Evolutionary conservation across 2,329 filamentous ascomycete genomes (phyloP).

Genomic region (Rhexocercosporidium sp.): DNA sequence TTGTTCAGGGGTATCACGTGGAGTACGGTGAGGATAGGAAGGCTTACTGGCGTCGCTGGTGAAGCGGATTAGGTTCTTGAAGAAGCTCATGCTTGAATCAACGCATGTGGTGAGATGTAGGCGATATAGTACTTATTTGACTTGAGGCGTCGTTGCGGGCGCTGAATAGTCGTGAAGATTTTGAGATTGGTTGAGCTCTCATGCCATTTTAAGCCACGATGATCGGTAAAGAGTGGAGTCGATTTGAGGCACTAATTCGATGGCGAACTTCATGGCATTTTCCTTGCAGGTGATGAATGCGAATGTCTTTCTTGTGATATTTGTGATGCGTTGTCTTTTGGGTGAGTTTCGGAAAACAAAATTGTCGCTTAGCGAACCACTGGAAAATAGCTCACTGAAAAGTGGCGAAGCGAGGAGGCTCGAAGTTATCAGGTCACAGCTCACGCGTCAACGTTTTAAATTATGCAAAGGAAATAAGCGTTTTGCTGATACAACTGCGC

Average conservation of each 20-base stretch:
- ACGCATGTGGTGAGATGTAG: neutral
- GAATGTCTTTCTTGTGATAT: neutral
- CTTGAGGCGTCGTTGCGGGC: neutral
- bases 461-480: neutral
- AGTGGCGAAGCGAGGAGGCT: neutral
- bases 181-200: neutral
- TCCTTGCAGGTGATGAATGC: neutral
- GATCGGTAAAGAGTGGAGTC: neutral
- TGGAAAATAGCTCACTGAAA: neutral
- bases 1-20: neutral
- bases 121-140: neutral
- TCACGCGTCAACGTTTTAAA: neutral
- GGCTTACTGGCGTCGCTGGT: conserved; percentile 35
- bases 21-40: neutral
- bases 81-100: neutral
- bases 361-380: conserved; percentile 10
- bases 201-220: neutral
- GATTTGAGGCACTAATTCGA: neutral
- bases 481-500: conserved; percentile 19
- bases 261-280: neutral
- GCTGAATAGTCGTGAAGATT: neutral
- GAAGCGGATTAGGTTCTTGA: conserved; percentile 34
- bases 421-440: neutral
- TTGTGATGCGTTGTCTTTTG: conserved; percentile 6
- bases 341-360: neutral